Evolutionary conservation across 495 filamentous ascomycete species (phyloP).

Genomic region (Aspergillus olivimuriae): DNA sequence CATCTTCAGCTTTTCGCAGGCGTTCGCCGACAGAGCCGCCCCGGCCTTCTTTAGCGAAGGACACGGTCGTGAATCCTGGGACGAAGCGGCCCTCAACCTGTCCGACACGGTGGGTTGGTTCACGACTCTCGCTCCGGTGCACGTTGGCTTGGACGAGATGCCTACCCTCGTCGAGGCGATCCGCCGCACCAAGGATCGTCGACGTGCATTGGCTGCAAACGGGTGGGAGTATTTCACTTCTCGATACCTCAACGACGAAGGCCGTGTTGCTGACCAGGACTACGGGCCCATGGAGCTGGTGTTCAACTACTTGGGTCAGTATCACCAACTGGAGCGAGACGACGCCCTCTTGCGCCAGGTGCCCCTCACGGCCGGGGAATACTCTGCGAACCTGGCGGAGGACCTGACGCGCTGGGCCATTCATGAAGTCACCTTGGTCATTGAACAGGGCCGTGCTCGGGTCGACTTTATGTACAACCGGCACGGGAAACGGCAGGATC

Average conservation of each 20-base stretch:
- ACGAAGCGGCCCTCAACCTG: conserved; percentile 24
- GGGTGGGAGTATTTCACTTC: conserved; percentile 21
- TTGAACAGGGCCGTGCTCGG: background rate
- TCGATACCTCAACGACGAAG: conserved; percentile 1
- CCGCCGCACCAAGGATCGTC: conserved; percentile 11
- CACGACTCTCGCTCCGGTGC: conserved; percentile 28
- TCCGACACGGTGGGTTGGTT: conserved; percentile 42
- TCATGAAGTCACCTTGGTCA: background rate
- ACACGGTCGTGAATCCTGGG: background rate
- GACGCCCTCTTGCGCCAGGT: conserved; percentile 46
- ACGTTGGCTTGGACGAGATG: background rate
- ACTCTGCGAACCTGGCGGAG: background rate
- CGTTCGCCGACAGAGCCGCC: background rate
- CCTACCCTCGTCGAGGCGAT: conserved; percentile 3
- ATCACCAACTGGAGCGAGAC: conserved; percentile 42
- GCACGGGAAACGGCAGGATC: background rate
- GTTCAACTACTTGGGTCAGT: conserved; percentile 50
- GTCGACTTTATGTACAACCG: background rate
- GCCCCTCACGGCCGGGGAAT: background rate
- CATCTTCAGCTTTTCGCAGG: background rate
- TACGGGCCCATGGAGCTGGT: conserved; percentile 53
- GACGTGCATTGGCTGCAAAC: conserved; percentile 14
- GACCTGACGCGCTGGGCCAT: background rate
- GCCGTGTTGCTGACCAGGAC: background rate
- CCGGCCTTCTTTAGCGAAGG: background rate